phyloP scores from a whole-genome alignment of 495 filamentous ascomycete species.

The Xylaria cubensis region DNA sequence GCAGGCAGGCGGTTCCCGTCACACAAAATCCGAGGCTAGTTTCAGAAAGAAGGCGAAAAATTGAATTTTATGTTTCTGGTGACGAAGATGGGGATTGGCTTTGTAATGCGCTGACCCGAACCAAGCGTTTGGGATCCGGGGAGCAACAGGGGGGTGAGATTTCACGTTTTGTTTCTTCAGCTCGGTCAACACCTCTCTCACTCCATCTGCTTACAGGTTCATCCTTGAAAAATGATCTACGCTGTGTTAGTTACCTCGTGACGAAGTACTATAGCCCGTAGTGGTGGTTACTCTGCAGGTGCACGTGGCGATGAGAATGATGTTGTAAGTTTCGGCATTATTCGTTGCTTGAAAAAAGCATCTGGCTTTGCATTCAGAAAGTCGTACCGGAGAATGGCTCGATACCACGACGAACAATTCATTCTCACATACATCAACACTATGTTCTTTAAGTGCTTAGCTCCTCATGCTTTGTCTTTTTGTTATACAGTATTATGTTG shows the following conservation, averaged over 20 bases:
- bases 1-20: background rate
- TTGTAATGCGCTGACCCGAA: constrained; percentile 19
- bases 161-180: constrained; percentile 13
- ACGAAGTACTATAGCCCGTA: background rate
- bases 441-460: background rate
- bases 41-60: constrained; percentile 16
- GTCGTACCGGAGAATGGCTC: background rate
- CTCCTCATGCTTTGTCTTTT: background rate
- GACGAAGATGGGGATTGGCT: constrained; percentile 4
- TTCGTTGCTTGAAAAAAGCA: background rate
- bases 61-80: background rate
- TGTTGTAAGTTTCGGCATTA: constrained; percentile 12
- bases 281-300: constrained; percentile 14
- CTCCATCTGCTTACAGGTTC: background rate
- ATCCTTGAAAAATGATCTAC: constrained; percentile 12
- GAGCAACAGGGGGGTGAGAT: background rate
- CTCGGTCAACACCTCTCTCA: constrained; percentile 2
- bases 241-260: constrained; percentile 1
- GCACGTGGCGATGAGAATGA: constrained; percentile 16
- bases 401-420: background rate
- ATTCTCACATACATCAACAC: background rate
- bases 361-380: background rate
- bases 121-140: constrained; percentile 21
- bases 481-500: background rate
- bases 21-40: constrained; percentile 12